Conservation (phyloP, 208 protist genomes). For the Crithidia bombi region DNA sequence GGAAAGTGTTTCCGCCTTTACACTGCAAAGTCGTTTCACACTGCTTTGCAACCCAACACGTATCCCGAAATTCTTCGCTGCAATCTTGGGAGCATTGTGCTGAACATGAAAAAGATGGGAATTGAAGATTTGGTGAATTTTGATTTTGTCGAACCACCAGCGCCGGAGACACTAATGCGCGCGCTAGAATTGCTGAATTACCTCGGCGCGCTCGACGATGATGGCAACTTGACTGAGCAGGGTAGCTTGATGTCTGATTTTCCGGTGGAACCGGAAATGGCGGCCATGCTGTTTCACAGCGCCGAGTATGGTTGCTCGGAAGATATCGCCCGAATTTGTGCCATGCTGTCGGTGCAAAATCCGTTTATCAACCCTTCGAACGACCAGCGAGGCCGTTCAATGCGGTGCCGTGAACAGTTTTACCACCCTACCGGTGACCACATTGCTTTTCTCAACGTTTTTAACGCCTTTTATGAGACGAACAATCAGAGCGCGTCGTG, state of each 20-base stretch:
- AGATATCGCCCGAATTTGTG: constrained; percentile 97
- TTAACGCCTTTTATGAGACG: constrained; percentile 77
- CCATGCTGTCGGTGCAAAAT: constrained; percentile 95
- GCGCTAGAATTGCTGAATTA: constrained; percentile 96
- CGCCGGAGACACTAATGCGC: constrained; percentile 93
- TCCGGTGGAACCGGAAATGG: constrained; percentile 97
- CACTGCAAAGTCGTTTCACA: constrained; percentile 95
- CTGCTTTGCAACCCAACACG: constrained; percentile 91
- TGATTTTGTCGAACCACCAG: constrained; percentile 99
- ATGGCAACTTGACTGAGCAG: constrained; percentile 96
- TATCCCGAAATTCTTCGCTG: constrained; percentile 98
- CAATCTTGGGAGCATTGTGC: constrained; percentile 96
- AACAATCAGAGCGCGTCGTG: constrained; percentile 82
- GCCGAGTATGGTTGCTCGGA: constrained; percentile 95
- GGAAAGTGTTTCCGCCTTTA: constrained; percentile 98
- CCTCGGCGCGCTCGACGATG: constrained; percentile 97
- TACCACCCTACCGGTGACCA: constrained; percentile 97
- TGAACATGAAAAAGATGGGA: constrained; percentile 98
- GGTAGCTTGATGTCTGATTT: constrained; percentile 97
- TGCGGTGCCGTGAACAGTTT: constrained; percentile 95
- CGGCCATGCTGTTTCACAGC: constrained; percentile 96
- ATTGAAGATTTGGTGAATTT: constrained; percentile 98
- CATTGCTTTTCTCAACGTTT: constrained; percentile 95
- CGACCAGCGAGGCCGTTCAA: constrained; percentile 75
- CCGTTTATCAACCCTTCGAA: constrained; percentile 75